Evolutionary conservation across 2,329 filamentous ascomycete genomes (phyloP), one percentile per base, ranked within the genome.

Genomic region (Rhinocladiella similis): DNA sequence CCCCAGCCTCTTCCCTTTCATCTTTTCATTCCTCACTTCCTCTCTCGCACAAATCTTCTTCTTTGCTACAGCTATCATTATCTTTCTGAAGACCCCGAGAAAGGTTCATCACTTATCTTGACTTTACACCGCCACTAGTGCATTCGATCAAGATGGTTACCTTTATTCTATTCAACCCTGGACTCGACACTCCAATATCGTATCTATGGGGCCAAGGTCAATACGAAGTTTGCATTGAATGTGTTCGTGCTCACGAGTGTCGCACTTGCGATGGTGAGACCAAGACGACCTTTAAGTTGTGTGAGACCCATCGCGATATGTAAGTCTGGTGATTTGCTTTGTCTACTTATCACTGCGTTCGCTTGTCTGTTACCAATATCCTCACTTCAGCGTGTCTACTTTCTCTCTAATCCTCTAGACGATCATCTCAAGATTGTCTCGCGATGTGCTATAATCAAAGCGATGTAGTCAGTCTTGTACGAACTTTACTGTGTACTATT

Each of bases 221-320:
- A 27, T 59, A 54, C 39, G 46, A 59, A 55, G 56, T 51, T 4
- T 62, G 59, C 38, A 46, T 53, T 4, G 27, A 10, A 4, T 62
- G 59, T 20, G 49, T 54, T 4, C 53, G 56, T 29, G 59, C 56
- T 46, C 56, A 59, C 29, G 59, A 62, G 27, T 27, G 53, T 14
- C 50, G 59, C 9, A 53, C 49, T 16, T 62, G 59, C 29, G 41
- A 59, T n/a, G 59, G 59, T 5, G 47, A 62, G 29, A 59, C 56
- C 6, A 47, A 7, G 16, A 43, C 59, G 19, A 54, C 38, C 7
- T 62, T 59, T 22, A 22, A 59, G 50, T 33, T 57, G 9, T 62
- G 59, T 25, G 35, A 54, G 29, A 49, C 36, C 19, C 59, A 62
- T 49, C 27, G n/a, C 13, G 46, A 47, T 33, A 18, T 13, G 59